Percentiles rank a stretch among this genome's conserved stretches.
Conservation (phyloP, 768 basidiomycete genomes). For the Leccinellum rugosiceps region DNA sequence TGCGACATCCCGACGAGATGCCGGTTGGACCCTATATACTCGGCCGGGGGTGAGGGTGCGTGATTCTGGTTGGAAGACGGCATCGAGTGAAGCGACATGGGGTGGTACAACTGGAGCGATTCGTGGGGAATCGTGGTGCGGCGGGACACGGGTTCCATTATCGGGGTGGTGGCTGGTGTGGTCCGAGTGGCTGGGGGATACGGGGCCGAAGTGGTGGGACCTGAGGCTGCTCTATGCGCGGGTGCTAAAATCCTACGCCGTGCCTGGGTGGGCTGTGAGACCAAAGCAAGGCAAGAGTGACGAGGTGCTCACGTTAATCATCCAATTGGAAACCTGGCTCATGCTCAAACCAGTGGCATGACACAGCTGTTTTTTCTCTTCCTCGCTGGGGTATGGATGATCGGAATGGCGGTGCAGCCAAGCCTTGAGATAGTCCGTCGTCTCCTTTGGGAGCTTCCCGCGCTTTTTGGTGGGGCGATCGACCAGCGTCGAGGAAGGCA, state of each 20-base stretch:
- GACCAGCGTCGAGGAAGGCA: conserved; percentile 56
- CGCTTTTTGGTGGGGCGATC: conserved; percentile 80
- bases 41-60: conserved; percentile 31
- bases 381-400: conserved; percentile 86
- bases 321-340: conserved; percentile 91
- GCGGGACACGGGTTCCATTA: conserved; percentile 43
- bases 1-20: conserved; percentile 46
- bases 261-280: conserved; percentile 46
- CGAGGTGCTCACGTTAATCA: conserved; percentile 71
- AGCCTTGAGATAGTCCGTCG: conserved; percentile 84
- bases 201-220: conserved; percentile 75
- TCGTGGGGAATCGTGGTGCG: conserved; percentile 70
- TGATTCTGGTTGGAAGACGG: conserved; percentile 32
- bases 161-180: conserved; percentile 17
- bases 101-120: conserved; percentile 71
- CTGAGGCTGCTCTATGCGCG: conserved; percentile 70
- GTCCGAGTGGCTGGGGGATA: conserved; percentile 49
- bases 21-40: conserved; percentile 43
- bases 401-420: conserved; percentile 88
- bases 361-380: conserved; percentile 88
- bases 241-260: conserved; percentile 81
- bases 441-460: conserved; percentile 87
- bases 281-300: conserved; percentile 8
- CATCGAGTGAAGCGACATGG: conserved; percentile 68
- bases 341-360: conserved; percentile 83